Percentiles rank a stretch among this genome's conserved stretches.
These are phyloP conservation scores for Cladosporium velox DNA, from an alignment of 2,329 filamentous ascomycete species.

Conservation along the genomic window DNA sequence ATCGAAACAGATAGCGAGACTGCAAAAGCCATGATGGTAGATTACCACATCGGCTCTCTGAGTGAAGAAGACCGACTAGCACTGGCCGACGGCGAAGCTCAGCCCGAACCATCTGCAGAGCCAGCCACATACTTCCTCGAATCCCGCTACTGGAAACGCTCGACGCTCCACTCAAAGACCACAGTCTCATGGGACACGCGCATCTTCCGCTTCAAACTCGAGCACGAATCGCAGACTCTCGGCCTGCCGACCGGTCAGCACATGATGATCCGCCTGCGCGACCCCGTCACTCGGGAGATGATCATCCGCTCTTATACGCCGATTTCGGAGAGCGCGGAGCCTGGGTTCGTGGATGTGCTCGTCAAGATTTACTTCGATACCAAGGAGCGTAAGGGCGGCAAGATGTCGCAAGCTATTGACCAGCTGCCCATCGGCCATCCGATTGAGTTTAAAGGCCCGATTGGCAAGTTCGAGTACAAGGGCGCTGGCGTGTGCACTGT, in stretches of 20 bases:
- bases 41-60: conserved; percentile 81
- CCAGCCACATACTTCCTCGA: conserved; percentile 68
- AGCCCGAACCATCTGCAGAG: conserved; percentile 44
- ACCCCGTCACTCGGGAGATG: conserved; percentile 68
- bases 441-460: conserved; percentile 85
- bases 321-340: conserved; percentile 63
- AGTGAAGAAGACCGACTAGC: conserved; percentile 59
- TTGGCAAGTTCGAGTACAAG: conserved; percentile 81
- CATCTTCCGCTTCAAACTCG: conserved; percentile 78
- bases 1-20: conserved; percentile 73
- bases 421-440: conserved; percentile 68
- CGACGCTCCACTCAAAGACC: conserved; percentile 68
- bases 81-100: conserved; percentile 51
- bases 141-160: conserved; percentile 71
- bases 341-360: conserved; percentile 71
- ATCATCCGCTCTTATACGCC: conserved; percentile 89
- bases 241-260: conserved; percentile 86
- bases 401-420: conserved; percentile 81
- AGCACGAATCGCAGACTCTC: conserved; percentile 67
- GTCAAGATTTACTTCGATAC: conserved; percentile 79
- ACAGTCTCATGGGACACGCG: conserved; percentile 74
- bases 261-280: conserved; percentile 77
- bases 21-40: conserved; percentile 84
- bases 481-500: conserved; percentile 66
- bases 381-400: conserved; percentile 62